A percentile compares a stretch with the other conserved stretches of the same genome.
Evolutionary conservation across 148 eudicot species (phyloP).

Genomic region (Arctostaphylos glauca): DNA sequence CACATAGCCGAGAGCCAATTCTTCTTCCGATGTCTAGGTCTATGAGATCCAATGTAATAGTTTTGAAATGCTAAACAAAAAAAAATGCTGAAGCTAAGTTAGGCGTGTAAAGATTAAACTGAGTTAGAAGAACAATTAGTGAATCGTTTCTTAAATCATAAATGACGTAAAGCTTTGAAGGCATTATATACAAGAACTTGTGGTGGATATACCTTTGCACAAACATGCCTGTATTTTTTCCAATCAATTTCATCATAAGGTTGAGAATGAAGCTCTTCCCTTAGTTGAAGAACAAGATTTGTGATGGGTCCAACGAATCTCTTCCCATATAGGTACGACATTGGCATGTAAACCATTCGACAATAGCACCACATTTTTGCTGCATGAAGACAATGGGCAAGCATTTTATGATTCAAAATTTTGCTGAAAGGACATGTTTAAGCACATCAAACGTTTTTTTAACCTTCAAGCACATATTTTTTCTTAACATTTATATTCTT

Average conservation of each 20-base stretch:
- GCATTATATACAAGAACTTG: neutral
- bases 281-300: constrained; percentile 26
- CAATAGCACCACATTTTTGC: constrained; percentile 39
- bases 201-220: constrained; percentile 26
- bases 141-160: neutral
- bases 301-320: constrained; percentile 48
- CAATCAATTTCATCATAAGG: constrained; percentile 34
- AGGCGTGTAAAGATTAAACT: no score
- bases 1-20: neutral
- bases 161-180: no score
- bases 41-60: neutral
- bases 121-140: no score
- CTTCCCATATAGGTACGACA: constrained; percentile 45
- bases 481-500: neutral
- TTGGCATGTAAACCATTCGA: constrained; percentile 36
- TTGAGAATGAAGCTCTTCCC: constrained; percentile 35
- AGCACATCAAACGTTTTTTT: neutral
- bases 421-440: neutral
- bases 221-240: constrained; percentile 31
- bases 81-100: neutral
- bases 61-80: neutral
- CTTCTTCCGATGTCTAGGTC: neutral
- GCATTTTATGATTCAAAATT: neutral
- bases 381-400: neutral
- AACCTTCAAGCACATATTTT: neutral